Evolutionary conservation across 2,329 filamentous ascomycete species (phyloP), one percentile per base, ranked within the genome.

Genomic region (Xylaria sp.): DNA sequence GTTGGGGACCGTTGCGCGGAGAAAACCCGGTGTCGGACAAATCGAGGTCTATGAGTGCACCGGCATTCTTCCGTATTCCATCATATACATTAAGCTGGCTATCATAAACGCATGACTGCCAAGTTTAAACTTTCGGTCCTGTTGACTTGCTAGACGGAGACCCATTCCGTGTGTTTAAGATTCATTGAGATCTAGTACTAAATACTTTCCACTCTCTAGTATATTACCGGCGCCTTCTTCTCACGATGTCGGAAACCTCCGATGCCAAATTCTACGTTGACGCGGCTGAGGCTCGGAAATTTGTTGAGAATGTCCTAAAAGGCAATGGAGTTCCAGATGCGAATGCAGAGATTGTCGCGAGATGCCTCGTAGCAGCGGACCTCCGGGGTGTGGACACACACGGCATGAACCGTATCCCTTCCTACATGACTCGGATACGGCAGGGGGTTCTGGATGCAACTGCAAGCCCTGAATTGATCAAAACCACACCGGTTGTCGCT

Each of bases 341-440:
- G 2, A 87, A 92, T 71, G 91, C 92, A 18, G 71, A 80, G 3
- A 88, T 89, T 43, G 81, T 94, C 13, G 89, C 92, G n/a, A 81
- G 82, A 69, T 92, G 90, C 70, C 87, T 95, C 1, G 85, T 94
- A 0, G 87, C 88, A 43, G 92, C 92, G 13, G 92, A 95, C 74
- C 86, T 95, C 0, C 89, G 92, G 49, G 92, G 92, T 59, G 90
- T 94, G 31, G 92, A 95, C 76, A 93, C 91, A 0, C 92, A 95
- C 78, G 92, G 90, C 69, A 89, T 92, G 78, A 93, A 93, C 78
- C 89, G 92, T 6, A 89, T 95, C 49, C 92, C 92, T 0, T 92
- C 90, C 0, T 95, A 95, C 82, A 88, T 94, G 83, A 85, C 88
- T 63, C 90, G 92, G 20, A 86, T 94, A 71, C 88, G 91, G 2